Conservation (phyloP, 768 basidiomycete genomes). For the Suillus sp. region DNA sequence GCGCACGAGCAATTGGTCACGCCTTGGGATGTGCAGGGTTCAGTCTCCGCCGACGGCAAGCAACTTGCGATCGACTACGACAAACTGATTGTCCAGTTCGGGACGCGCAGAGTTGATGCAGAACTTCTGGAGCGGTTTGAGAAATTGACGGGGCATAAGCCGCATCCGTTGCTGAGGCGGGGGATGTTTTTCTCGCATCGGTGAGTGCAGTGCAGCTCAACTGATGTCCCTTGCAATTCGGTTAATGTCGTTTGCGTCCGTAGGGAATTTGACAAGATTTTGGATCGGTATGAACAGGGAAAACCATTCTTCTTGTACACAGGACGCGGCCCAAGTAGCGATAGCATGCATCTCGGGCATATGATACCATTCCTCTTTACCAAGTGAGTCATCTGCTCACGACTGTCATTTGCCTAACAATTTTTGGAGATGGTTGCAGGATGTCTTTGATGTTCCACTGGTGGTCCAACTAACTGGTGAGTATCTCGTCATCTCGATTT, state of each 20-base stretch:
- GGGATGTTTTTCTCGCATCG: slow-evolving; percentile 99
- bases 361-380: slow-evolving; percentile 98
- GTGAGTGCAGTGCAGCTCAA: slow-evolving; percentile 43
- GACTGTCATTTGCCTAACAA: slow-evolving; percentile 5
- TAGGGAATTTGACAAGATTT: slow-evolving; percentile 90
- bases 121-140: slow-evolving; percentile 88
- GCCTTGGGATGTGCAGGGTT: slow-evolving; percentile 97
- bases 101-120: slow-evolving; percentile 78
- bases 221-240: not conserved
- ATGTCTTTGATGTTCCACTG: slow-evolving; percentile 91
- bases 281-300: slow-evolving; percentile 94
- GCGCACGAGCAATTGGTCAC: slow-evolving; percentile 80
- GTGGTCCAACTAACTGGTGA: slow-evolving; percentile 94
- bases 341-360: slow-evolving; percentile 97
- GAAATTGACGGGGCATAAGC: slow-evolving; percentile 81
- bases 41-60: slow-evolving; percentile 83
- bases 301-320: slow-evolving; percentile 99
- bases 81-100: slow-evolving; percentile 92
- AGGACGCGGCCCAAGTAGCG: slow-evolving; percentile 93
- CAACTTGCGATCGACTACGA: slow-evolving; percentile 96
- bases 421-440: slow-evolving; percentile 84
- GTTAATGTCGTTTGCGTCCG: slow-evolving; percentile 10
- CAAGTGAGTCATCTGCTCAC: slow-evolving; percentile 57
- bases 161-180: slow-evolving; percentile 85
- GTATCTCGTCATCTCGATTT: slow-evolving; percentile 17